Evolutionary conservation across 1,139 yeast genomes (phyloP).

Genomic region (Candida labiduridarum): DNA sequence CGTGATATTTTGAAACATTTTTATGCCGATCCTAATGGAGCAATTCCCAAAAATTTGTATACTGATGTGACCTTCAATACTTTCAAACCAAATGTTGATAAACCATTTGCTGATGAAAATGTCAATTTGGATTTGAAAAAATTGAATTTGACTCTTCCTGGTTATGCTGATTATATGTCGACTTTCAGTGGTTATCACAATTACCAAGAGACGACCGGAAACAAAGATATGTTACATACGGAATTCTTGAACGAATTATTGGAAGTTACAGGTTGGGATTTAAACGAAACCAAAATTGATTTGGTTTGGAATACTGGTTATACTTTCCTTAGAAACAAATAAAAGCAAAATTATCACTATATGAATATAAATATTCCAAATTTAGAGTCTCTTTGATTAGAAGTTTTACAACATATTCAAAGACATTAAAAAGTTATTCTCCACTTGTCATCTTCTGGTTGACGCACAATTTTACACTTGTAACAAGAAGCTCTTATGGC

Average conservation of each 20-base stretch:
- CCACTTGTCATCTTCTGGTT: too few species aligned
- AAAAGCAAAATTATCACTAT: background rate
- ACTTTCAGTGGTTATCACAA: constrained; percentile 45
- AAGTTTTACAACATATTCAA: too few species aligned
- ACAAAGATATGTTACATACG: constrained; percentile 23
- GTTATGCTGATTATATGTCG: constrained; percentile 31
- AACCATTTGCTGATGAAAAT: constrained; percentile 18
- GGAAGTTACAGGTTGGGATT: constrained; percentile 33
- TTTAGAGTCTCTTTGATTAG: too few species aligned
- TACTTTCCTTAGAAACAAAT: constrained; percentile 32
- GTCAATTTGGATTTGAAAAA: constrained; percentile 30
- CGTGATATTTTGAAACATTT: constrained; percentile 32
- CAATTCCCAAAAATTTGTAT: constrained; percentile 34
- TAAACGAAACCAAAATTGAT: constrained; percentile 31
- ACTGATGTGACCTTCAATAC: constrained; percentile 28
- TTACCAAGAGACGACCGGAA: constrained; percentile 32
- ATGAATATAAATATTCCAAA: too few species aligned
- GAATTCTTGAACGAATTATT: constrained; percentile 28
- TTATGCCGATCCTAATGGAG: constrained; percentile 30
- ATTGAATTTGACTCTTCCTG: constrained; percentile 23
- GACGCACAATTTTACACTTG: too few species aligned
- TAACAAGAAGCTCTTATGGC: constrained; percentile 5
- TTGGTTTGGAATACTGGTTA: constrained; percentile 46
- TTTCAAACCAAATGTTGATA: constrained; percentile 25
- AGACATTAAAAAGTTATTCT: too few species aligned